phyloP scores from a whole-genome alignment of 345 rosid species.

The Pugionium cornutum region DNA sequence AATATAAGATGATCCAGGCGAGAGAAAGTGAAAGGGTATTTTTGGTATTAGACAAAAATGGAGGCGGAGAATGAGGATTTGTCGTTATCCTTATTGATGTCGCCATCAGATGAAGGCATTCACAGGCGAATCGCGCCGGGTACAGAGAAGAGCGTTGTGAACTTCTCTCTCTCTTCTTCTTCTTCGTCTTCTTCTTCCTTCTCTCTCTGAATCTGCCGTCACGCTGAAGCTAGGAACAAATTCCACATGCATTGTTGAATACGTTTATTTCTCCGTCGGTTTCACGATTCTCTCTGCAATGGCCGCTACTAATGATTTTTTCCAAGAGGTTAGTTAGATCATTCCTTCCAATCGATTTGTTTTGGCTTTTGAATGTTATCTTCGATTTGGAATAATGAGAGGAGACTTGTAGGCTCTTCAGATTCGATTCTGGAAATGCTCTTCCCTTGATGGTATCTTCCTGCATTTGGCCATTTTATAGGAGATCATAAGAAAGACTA shows the following conservation, averaged over 20 bases:
- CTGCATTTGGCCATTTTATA: constrained; percentile 17
- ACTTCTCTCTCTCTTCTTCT: constrained; percentile 1
- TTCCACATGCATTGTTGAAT: constrained; percentile 29
- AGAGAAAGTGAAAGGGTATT: constrained; percentile 25
- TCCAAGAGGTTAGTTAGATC: constrained; percentile 39
- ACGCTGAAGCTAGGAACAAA: constrained; percentile 18
- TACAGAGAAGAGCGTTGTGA: constrained; percentile 12
- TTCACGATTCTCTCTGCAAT: constrained; percentile 13
- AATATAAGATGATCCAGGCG: no score
- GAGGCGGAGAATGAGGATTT: constrained; percentile 25
- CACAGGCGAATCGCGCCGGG: constrained; percentile 46
- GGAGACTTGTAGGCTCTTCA: background rate
- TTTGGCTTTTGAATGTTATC: background rate
- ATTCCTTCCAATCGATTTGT: constrained; percentile 4
- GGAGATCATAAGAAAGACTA: background rate
- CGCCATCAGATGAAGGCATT: constrained; percentile 38
- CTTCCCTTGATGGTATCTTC: background rate
- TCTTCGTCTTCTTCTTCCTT: constrained; percentile 12
- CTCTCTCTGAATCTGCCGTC: constrained; percentile 24
- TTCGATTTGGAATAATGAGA: constrained; percentile 12
- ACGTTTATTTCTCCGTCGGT: constrained; percentile 13
- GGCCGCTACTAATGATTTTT: constrained; percentile 21
- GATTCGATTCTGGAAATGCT: background rate
- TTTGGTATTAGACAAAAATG: background rate
- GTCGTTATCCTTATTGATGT: constrained; percentile 37